Conservation (phyloP, 495 filamentous ascomycete genomes). For the Aspergillus campestris region DNA sequence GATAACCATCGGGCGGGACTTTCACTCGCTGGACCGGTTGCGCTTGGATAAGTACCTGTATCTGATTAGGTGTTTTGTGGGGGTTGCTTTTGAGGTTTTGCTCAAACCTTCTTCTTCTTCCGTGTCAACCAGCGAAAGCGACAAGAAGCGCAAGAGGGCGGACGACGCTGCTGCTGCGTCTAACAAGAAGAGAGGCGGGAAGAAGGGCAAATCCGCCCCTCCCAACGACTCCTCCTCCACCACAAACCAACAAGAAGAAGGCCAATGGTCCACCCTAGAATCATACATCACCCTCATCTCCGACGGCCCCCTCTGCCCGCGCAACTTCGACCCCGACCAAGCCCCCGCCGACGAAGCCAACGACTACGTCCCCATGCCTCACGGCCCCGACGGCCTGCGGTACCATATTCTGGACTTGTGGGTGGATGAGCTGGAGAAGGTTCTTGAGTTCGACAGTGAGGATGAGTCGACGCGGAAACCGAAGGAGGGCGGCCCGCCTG, state of each 20-base stretch:
- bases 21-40: constrained; percentile 71
- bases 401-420: constrained; percentile 89
- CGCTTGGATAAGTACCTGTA: constrained; percentile 91
- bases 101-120: constrained; percentile 21
- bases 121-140: constrained; percentile 3
- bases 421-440: constrained; percentile 74
- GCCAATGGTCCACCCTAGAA: constrained; percentile 31
- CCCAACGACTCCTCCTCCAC: too few relatives aligned
- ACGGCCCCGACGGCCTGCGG: constrained; percentile 67
- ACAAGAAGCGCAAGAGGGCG: constrained; percentile 37
- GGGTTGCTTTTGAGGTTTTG: constrained; percentile 50
- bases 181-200: constrained; percentile 27
- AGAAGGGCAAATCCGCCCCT: constrained; percentile 14
- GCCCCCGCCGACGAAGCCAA: constrained; percentile 19
- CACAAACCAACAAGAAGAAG: constrained; percentile 20
- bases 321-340: constrained; percentile 37
- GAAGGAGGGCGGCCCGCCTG: constrained; percentile 27
- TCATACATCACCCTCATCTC: constrained; percentile 36
- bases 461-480: constrained; percentile 28
- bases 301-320: constrained; percentile 34
- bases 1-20: constrained; percentile 78
- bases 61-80: constrained; percentile 69
- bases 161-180: constrained; percentile 20
- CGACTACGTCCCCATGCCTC: constrained; percentile 35
- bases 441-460: constrained; percentile 43